Base-by-base conservation (phyloP, 2,329 filamentous ascomycete species). In the Fusarium chaquense region DNA sequence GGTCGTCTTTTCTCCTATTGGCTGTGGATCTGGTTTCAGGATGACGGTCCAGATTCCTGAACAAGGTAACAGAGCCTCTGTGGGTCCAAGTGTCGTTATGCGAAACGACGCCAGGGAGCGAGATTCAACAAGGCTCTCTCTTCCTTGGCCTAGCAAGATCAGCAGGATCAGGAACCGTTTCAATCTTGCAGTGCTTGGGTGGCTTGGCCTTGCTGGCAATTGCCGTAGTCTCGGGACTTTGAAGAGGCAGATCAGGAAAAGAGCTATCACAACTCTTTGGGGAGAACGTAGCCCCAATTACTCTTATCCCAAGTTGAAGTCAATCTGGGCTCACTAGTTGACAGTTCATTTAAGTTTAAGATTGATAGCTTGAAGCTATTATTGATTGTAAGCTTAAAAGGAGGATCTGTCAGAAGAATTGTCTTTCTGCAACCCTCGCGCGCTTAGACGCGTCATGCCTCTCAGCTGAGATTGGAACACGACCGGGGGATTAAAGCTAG, bases 1-100 rank as follows among this genome's bases (percentile, higher is more conserved):
- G 13, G 11, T 64, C 46, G 32, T 45, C 61, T 44, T 65, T 18
- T 65, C 47, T 65, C 53, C 15, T 52, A 69, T 66, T 68, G 65
- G 65, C 13, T 54, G 54, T 61, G 65, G 53, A 26, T 56, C 54
- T 18, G 36, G 65, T 69, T 68, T 67, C 63, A 67, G 64, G 64
- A 62, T 32, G 40, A 18, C 62, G 50, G 64, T 36, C 32, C 50
- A 44, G 62, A 47, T 47, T 24, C 33, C 62, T 46, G 35, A 62
- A 67, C 54, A 49, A 40, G 54, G 62, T 49, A 61, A 65, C 61
- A 66, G 32, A 22, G 61, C 54, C 62, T 49, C 9, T n/a, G 53
- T 35, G 61, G 62, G 28, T 47, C 54, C 36, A 36, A 33, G n/a
- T 24, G 30, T 46, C 33, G 32, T 38, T 61, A 66, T 32, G 41